These are phyloP conservation scores for Nannizziopsis barbatae DNA, from an alignment of 2,329 filamentous ascomycete species.

Conservation along the genomic window DNA sequence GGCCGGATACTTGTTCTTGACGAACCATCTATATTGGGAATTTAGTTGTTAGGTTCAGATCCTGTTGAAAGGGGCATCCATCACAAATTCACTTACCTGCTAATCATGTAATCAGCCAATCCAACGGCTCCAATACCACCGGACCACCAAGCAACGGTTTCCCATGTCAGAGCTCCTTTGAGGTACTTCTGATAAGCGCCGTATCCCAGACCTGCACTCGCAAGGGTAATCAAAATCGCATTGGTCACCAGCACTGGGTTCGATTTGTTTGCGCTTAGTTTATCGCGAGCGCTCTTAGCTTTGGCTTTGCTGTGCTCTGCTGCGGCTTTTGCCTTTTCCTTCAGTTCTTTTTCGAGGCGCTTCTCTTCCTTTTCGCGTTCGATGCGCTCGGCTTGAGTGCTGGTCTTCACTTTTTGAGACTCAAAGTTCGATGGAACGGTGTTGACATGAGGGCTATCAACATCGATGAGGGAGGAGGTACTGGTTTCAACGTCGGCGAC, in stretches of 20 bases:
- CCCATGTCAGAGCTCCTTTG: slow-evolving; percentile 37
- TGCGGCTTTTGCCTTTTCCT: slow-evolving; percentile 25
- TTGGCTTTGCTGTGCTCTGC: slow-evolving; percentile 20
- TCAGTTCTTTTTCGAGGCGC: slow-evolving; percentile 21
- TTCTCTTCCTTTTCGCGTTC: slow-evolving; percentile 29
- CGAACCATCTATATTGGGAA: slow-evolving; percentile 34
- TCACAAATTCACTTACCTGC: slow-evolving; percentile 34
- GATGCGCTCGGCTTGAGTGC: slow-evolving; percentile 37
- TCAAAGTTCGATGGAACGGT: slow-evolving; percentile 34
- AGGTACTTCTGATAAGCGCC: slow-evolving; percentile 40
- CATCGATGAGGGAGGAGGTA: slow-evolving; percentile 36
- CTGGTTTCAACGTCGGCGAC: slow-evolving; percentile 30
- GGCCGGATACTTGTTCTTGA: slow-evolving; percentile 42
- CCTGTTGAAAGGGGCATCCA: neutral
- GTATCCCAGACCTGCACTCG: slow-evolving; percentile 35
- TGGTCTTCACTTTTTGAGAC: slow-evolving; percentile 35
- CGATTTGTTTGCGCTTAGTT: slow-evolving; percentile 31
- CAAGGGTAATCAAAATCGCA: slow-evolving; percentile 32
- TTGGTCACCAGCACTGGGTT: slow-evolving; percentile 41
- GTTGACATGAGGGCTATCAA: slow-evolving; percentile 37
- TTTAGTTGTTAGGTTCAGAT: neutral
- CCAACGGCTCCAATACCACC: slow-evolving; percentile 37
- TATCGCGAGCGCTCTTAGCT: slow-evolving; percentile 21
- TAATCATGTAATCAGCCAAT: slow-evolving; percentile 39
- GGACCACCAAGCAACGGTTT: slow-evolving; percentile 34